These are phyloP conservation scores for Colletotrichum musicola DNA, from an alignment of 2,329 filamentous ascomycete genomes.

Conservation along the genomic window DNA sequence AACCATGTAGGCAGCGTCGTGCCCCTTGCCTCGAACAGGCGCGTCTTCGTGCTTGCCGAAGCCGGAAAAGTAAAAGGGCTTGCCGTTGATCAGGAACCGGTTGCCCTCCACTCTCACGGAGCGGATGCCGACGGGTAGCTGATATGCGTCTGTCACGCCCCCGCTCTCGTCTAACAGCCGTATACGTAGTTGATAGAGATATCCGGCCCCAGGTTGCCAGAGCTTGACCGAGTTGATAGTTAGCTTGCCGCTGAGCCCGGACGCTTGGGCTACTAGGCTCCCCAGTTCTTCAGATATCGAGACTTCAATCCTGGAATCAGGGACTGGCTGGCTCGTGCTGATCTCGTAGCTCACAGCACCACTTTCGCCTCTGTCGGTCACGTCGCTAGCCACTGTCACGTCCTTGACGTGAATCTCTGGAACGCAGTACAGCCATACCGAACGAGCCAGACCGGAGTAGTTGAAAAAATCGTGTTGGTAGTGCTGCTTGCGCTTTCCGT, in stretches of 20 bases:
- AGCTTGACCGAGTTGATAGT: conserved; percentile 40
- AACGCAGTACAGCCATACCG: conserved; percentile 45
- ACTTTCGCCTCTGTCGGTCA: conserved; percentile 33
- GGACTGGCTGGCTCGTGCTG: neutral
- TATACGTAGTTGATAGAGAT: conserved; percentile 43
- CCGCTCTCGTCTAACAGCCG: conserved; percentile 32
- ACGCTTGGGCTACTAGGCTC: conserved; percentile 17
- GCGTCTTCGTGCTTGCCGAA: conserved; percentile 48
- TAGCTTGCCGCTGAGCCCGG: conserved; percentile 34
- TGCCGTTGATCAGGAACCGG: conserved; percentile 45
- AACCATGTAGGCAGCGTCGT: conserved; percentile 47
- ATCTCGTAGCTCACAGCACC: conserved; percentile 33
- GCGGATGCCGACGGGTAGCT: conserved; percentile 42
- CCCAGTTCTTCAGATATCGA: conserved; percentile 35
- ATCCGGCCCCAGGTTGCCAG: conserved; percentile 46
- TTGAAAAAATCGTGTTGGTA: conserved; percentile 50
- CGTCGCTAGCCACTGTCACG: conserved; percentile 42
- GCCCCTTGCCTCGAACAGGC: conserved; percentile 45
- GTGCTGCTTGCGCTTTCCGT: conserved; percentile 42
- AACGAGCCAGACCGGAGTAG: conserved; percentile 46
- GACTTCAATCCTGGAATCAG: neutral
- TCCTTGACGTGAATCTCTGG: conserved; percentile 42
- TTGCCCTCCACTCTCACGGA: conserved; percentile 41
- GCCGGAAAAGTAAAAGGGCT: conserved; percentile 47
- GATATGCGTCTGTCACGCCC: conserved; percentile 40